phyloP scores from a whole-genome alignment of 2,329 filamentous ascomycete species.

The Cladosporium phlei region DNA sequence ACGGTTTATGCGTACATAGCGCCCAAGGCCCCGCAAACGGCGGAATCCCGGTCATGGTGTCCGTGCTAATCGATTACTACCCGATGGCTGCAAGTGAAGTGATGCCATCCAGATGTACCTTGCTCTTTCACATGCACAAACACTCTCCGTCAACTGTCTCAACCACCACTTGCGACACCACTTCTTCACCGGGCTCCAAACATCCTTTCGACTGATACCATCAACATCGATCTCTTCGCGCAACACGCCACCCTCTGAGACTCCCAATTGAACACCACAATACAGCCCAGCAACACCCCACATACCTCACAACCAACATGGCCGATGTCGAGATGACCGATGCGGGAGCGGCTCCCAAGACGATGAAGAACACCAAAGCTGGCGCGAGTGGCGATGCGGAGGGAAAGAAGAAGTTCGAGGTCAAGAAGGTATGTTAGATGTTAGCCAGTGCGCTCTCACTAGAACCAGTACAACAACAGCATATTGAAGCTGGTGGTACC shows the following conservation, averaged over 20 bases:
- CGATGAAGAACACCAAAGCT: conserved; percentile 48
- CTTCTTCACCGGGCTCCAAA: background rate
- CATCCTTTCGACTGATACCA: background rate
- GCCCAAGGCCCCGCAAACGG: no score
- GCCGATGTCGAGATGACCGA: conserved; percentile 97
- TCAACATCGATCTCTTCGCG: background rate
- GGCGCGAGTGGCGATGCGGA: conserved; percentile 52
- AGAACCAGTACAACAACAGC: no score
- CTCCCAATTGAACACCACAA: background rate
- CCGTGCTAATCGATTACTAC: no score
- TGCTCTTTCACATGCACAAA: no score
- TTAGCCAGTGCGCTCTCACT: no score
- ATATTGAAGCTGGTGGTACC: no score
- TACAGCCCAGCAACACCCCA: conserved; percentile 19
- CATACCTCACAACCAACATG: conserved; percentile 52
- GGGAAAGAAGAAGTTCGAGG: conserved; percentile 91
- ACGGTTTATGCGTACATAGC: no score
- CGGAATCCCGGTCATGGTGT: no score
- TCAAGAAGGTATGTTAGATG: conserved; percentile 74
- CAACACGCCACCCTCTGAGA: background rate
- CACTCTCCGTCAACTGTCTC: background rate
- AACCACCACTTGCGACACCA: background rate
- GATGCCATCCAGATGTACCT: no score
- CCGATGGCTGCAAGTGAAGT: no score
- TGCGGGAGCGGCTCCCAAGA: conserved; percentile 54